phyloP scores from a whole-genome alignment of 2,329 filamentous ascomycete species.

The Aspergillus pseudotamarii region DNA sequence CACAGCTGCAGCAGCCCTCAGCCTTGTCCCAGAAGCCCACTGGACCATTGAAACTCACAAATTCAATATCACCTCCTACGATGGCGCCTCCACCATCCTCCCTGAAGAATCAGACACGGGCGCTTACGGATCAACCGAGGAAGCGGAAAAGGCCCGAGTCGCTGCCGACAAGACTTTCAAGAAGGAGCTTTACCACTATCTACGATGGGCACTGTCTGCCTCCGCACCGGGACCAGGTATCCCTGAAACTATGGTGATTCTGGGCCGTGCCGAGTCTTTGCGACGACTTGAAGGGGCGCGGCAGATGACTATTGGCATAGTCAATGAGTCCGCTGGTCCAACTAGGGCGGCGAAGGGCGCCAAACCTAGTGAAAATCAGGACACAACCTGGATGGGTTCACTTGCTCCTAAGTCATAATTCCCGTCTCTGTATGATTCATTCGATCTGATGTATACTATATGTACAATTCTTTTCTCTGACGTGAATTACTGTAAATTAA shows the following conservation, averaged over 20 bases:
- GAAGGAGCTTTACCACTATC: conserved; percentile 56
- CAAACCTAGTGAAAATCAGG: conserved; percentile 11
- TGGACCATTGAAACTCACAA: conserved; percentile 46
- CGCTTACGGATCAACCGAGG: conserved; percentile 22
- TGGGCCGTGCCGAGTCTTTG: conserved; percentile 57
- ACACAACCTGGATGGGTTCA: conserved; percentile 40
- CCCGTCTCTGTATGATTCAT: neutral
- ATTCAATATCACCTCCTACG: conserved; percentile 42
- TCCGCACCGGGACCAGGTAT: conserved; percentile 58
- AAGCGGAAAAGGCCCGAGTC: conserved; percentile 22
- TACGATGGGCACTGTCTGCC: conserved; percentile 59
- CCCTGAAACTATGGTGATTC: conserved; percentile 55
- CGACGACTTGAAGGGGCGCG: conserved; percentile 48
- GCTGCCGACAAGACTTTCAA: conserved; percentile 41
- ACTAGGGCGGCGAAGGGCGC: conserved; percentile 2
- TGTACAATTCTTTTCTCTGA: neutral
- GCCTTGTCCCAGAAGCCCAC: conserved; percentile 43
- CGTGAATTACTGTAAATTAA: neutral
- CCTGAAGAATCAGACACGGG: conserved; percentile 6
- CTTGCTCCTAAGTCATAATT: conserved; percentile 25
- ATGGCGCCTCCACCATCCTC: conserved; percentile 24
- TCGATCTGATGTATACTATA: neutral
- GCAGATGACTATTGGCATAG: conserved; percentile 28
- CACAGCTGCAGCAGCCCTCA: conserved; percentile 47
- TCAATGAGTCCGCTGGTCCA: conserved; percentile 13